Evolutionary conservation across 768 basidiomycete species (phyloP), one percentile per base, ranked within the genome.

Genomic region (Termitomyces sp.): DNA sequence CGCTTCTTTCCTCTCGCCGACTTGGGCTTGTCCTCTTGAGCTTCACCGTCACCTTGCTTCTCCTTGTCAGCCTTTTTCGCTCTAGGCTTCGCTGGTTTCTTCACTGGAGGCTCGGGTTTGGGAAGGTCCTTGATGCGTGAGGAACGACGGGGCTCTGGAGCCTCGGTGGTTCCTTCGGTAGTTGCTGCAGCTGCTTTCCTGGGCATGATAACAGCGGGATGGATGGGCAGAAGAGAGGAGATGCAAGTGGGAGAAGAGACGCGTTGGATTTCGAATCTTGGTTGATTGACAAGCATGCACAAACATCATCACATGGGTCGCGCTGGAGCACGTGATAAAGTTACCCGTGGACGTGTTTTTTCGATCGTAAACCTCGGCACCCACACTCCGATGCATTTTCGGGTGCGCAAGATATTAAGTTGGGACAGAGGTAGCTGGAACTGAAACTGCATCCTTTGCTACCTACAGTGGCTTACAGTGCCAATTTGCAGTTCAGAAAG

Each of bases 61-160:
- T 79, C 74, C 59, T 78, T 78, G 63, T 77, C 79, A 56, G 69
- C 81, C 57, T 85, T 84, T 72, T 83, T 84, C 46, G 78, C 74
- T 66, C 86, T 79, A 51, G 88, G 86, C 75, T 89, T 90, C 6
- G 84, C 78, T 29, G 83, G 74, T 71, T 86, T 89, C 82, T 87
- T 89, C 15, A 73, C 75, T 42, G 72, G 70, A 6, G 76, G 72
- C 45, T 71, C 86, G 2, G 75, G 70, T 72, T 86, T 88, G 57
- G 86, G 87, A 61, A 83, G 81, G 32, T 86, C 87, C 73, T 90
- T 90, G 76, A 91, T 89, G 68, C 89, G 86, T 37, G 82, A 74
- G 8, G 88, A 90, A 74, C 89, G 89, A 72, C 89, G 88, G 42
- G 88, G 88, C 69, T 77, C 79, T 5, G 73, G 60, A 10, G 70